Conservation (phyloP, 2,329 filamentous ascomycete genomes). For the Ceratocystis lukuohia region DNA sequence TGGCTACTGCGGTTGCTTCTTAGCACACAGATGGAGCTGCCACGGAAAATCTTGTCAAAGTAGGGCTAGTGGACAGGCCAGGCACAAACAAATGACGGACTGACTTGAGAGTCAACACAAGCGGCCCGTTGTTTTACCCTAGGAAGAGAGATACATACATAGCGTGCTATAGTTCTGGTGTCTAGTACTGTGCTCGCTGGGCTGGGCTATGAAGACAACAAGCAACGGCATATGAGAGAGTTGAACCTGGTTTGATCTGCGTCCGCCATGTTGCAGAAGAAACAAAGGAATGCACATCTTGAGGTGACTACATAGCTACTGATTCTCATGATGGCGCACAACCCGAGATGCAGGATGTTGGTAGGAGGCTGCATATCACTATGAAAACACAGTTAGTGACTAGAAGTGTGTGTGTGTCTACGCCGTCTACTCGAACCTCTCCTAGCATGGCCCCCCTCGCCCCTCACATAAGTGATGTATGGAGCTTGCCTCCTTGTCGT, state of each 20-base stretch:
- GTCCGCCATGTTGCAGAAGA: not conserved
- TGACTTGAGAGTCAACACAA: not conserved
- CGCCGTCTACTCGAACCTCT: not conserved
- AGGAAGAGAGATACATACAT: not conserved
- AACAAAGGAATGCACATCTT: not conserved
- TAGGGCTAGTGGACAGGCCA: not conserved
- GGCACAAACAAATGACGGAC: not conserved
- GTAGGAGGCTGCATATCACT: not conserved
- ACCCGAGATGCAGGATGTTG: not conserved
- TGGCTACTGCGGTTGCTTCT: not conserved
- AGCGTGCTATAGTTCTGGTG: not conserved
- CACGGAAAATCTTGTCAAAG: not conserved
- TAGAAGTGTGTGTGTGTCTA: too few relatives aligned
- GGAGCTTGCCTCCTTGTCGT: not conserved
- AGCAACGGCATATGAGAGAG: not conserved
- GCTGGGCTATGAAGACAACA: not conserved
- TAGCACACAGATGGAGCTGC: not conserved
- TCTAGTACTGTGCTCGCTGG: not conserved
- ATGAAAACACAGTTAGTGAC: too few relatives aligned
- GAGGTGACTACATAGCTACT: not conserved
- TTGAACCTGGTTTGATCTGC: not conserved
- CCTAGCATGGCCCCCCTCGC: not conserved
- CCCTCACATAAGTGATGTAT: not conserved
- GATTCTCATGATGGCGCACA: not conserved
- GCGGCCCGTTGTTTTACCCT: constrained; percentile 1